Evolutionary conservation across 306 rosid species (phyloP).

Genomic region (Lotus japonicus): DNA sequence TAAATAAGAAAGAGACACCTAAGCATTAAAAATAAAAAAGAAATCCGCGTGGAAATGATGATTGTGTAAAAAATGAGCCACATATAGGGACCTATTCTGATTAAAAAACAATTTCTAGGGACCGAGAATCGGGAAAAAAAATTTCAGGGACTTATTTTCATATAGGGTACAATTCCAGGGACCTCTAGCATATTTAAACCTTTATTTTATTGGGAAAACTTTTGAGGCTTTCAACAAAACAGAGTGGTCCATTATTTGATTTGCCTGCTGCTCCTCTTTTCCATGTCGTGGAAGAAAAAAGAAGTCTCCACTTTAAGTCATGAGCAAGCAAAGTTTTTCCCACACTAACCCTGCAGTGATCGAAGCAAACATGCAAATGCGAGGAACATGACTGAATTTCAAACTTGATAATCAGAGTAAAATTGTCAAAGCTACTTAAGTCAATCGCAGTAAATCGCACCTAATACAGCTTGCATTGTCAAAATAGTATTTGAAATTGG

Average conservation of each 20-base stretch:
- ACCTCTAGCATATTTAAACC: no score
- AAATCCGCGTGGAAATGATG: no score
- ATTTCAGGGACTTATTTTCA: no score
- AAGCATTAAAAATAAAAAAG: no score
- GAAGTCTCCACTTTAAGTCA: constrained; percentile 46
- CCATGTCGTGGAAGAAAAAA: constrained; percentile 36
- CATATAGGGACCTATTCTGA: no score
- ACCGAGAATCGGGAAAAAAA: no score
- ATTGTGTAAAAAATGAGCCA: no score
- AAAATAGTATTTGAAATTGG: background rate
- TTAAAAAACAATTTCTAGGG: no score
- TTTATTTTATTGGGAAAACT: constrained; percentile 21
- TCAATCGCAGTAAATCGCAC: background rate
- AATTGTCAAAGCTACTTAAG: background rate
- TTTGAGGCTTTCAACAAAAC: constrained; percentile 30
- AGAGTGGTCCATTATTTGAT: constrained; percentile 18
- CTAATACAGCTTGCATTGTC: background rate
- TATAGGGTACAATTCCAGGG: no score
- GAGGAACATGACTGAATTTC: background rate
- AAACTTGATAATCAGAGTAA: background rate
- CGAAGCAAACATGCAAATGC: background rate
- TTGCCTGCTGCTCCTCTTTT: constrained; percentile 28
- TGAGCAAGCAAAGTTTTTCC: constrained; percentile 44
- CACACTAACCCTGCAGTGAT: constrained; percentile 10
- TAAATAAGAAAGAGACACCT: no score